These are phyloP conservation scores for Ceratocystiopsis brevicomis DNA, from an alignment of 2,329 filamentous ascomycete genomes.

Conservation along the genomic window DNA sequence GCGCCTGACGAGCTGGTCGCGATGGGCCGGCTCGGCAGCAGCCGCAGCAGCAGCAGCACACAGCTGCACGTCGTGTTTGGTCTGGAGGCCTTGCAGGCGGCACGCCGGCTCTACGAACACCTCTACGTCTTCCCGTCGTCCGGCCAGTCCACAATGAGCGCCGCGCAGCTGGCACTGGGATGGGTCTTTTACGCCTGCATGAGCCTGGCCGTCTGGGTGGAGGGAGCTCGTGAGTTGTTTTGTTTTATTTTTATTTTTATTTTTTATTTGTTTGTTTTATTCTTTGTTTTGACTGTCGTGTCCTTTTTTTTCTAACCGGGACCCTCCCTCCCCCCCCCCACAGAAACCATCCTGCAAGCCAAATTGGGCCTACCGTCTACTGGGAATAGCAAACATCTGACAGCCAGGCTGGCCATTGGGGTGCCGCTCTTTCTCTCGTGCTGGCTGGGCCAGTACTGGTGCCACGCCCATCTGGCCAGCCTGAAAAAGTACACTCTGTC, in stretches of 20 bases:
- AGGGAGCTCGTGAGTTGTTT: conserved; percentile 49
- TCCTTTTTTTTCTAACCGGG: conserved; percentile 1
- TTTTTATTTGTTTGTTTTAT: not conserved
- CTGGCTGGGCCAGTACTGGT: conserved; percentile 55
- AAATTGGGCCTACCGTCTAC: conserved; percentile 11
- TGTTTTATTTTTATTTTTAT: not conserved
- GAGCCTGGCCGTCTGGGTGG: conserved; percentile 65
- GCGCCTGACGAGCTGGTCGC: conserved; percentile 3
- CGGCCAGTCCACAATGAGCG: conserved; percentile 53
- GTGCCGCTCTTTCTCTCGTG: conserved; percentile 48
- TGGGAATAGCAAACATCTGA: not conserved
- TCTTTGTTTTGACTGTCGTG: not conserved
- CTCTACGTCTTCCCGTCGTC: conserved; percentile 40
- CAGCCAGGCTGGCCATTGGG: conserved; percentile 32
- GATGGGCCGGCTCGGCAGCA: too few relatives aligned
- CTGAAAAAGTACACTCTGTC: conserved; percentile 74
- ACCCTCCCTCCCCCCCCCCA: too few relatives aligned
- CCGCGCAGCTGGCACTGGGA: conserved; percentile 66
- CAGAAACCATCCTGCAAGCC: conserved; percentile 10
- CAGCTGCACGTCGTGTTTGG: conserved; percentile 50
- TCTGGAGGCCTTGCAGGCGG: conserved; percentile 58
- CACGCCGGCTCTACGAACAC: conserved; percentile 60
- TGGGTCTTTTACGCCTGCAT: conserved; percentile 58
- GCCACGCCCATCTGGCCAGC: conserved; percentile 49
- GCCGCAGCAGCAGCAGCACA: conserved; percentile 15